These are phyloP conservation scores for Prosopis cineraria DNA, from an alignment of 306 rosid species.

Conservation along the genomic window DNA sequence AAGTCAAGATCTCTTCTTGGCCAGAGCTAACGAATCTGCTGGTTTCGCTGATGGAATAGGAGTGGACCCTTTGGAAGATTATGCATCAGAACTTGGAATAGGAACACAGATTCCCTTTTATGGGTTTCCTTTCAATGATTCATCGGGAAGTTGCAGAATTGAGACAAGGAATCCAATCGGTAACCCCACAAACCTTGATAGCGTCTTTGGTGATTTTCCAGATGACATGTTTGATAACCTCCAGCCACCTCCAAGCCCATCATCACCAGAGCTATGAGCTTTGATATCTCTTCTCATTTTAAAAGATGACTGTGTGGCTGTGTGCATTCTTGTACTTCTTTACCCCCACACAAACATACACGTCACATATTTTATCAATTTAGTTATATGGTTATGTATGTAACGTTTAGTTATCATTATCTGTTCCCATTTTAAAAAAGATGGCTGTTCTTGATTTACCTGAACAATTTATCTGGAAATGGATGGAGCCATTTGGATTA, in stretches of 20 bases:
- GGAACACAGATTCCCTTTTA: constrained; percentile 35
- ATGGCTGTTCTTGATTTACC: neutral
- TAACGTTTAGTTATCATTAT: neutral
- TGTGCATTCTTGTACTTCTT: neutral
- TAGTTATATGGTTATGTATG: neutral
- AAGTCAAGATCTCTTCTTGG: constrained; percentile 46
- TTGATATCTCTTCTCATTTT: constrained; percentile 33
- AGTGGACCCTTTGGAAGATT: constrained; percentile 36
- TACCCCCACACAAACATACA: neutral
- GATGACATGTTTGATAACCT: constrained; percentile 63
- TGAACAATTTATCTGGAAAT: neutral
- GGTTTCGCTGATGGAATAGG: constrained; percentile 46
- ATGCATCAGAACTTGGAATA: constrained; percentile 46
- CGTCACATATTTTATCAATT: neutral
- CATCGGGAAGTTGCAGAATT: constrained; percentile 43
- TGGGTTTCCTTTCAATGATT: constrained; percentile 49
- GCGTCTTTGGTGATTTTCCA: constrained; percentile 78
- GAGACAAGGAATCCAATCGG: constrained; percentile 38
- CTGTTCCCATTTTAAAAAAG: no score
- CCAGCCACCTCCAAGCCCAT: constrained; percentile 47
- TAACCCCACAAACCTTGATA: constrained; percentile 35
- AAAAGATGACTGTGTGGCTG: neutral
- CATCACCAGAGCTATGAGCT: constrained; percentile 41
- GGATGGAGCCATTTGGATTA: neutral
- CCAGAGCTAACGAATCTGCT: constrained; percentile 46